These are phyloP conservation scores for Naganishia sp. DNA, from an alignment of 1,284 basidiomycete genomes.

Conservation along the genomic window DNA sequence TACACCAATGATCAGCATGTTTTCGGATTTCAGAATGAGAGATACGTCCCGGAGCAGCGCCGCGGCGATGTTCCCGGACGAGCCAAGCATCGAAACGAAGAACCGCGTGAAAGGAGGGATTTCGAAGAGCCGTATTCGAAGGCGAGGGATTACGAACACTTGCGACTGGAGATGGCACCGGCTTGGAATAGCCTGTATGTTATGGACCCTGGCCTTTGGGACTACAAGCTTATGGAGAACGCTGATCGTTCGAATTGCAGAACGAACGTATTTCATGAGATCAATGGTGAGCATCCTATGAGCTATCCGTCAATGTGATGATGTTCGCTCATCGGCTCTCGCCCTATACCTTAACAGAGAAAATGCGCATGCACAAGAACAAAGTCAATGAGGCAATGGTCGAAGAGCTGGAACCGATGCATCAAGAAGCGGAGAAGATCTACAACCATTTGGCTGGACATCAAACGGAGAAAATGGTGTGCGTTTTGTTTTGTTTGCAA, in stretches of 20 bases:
- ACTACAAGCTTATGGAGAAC: too few relatives aligned
- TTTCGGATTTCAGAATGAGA: not conserved
- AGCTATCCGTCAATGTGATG: too few relatives aligned
- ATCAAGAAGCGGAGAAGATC: conserved; percentile 11
- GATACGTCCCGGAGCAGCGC: not conserved
- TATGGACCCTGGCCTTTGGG: not conserved
- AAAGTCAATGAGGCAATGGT: not conserved
- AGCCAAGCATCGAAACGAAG: not conserved
- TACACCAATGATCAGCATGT: conserved; percentile 9
- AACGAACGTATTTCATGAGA: not conserved
- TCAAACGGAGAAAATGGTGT: conserved; percentile 20
- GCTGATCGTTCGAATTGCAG: not conserved
- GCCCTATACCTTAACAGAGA: not conserved
- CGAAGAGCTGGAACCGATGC: conserved; percentile 19
- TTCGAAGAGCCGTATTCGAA: not conserved
- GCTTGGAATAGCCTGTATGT: conserved; percentile 6
- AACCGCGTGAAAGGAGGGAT: too few relatives aligned
- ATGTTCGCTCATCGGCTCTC: not conserved
- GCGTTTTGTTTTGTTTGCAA: not conserved
- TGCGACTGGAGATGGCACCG: not conserved
- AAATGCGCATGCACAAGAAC: not conserved
- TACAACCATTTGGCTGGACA: conserved; percentile 13
- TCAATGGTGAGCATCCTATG: not conserved
- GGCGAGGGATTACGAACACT: not conserved
- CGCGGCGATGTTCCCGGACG: not conserved